These are phyloP conservation scores for Vitis amurensis DNA, from an alignment of 164 flowering plant genomes.

Conservation along the genomic window DNA sequence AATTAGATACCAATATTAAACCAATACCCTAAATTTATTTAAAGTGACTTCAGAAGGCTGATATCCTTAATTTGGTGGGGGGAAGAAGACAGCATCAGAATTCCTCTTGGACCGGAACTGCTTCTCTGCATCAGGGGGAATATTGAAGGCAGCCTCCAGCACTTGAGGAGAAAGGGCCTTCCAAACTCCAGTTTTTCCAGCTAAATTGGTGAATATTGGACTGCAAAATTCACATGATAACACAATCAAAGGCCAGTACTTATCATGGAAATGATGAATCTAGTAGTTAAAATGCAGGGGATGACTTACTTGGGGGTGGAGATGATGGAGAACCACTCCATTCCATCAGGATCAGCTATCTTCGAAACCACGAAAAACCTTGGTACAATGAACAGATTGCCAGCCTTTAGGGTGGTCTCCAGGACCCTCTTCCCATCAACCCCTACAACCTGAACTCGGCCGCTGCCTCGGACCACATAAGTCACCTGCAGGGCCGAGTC, in stretches of 20 bases:
- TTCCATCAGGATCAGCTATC: constrained; percentile 7
- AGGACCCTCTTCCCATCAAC: constrained; percentile 33
- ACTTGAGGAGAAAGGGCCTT: constrained; percentile 78
- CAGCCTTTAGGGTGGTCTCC: constrained; percentile 6
- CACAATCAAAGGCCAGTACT: not conserved
- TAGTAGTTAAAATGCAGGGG: not conserved
- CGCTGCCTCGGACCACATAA: constrained; percentile 57
- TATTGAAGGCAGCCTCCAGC: constrained; percentile 64
- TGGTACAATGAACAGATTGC: constrained; percentile 8
- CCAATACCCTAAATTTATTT: too few relatives aligned
- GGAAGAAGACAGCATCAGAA: constrained; percentile 60
- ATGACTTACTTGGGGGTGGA: constrained; percentile 69
- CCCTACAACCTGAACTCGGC: constrained; percentile 65
- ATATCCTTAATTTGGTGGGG: constrained; percentile 47
- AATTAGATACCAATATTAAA: too few relatives aligned
- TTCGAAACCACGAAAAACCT: constrained; percentile 14
- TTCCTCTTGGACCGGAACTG: constrained; percentile 64
- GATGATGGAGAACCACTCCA: constrained; percentile 42
- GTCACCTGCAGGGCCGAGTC: constrained; percentile 70
- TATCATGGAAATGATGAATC: too few relatives aligned
- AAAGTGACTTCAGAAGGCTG: too few relatives aligned
- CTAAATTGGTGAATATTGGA: constrained; percentile 72
- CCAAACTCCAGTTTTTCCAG: constrained; percentile 67
- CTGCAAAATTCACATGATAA: constrained; percentile 28
- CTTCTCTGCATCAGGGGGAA: constrained; percentile 51